Evolutionary conservation across 805 yeast genomes (phyloP), one percentile per base, ranked within the genome.

Genomic region (Zygosaccharomyces rouxii): DNA sequence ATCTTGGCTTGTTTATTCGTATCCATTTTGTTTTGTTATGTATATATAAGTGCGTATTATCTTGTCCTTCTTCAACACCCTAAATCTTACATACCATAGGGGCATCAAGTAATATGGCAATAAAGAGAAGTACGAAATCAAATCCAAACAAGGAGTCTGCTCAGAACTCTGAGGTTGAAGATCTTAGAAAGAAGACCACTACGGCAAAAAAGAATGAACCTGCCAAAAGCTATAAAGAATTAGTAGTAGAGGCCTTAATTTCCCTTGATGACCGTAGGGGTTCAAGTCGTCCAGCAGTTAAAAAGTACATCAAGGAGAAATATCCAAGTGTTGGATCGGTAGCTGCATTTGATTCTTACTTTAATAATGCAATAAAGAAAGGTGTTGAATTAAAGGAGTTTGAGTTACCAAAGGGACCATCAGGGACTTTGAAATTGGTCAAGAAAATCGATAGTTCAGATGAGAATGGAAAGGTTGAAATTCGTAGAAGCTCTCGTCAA

Each of bases 331-430:
- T 71, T 73, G 81, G 56, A 57, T 74, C 76, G 41, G 73, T 85
- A n/a, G 48, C 76, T 45, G 83, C 75, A 66, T 88, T 88, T 63
- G 95, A 87, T 66, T 69, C 82, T 42, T 78, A 81, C 61, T 85
- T 89, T 75, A 88, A 88, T 55, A 56, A 78, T 46, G 95, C 95
- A 18, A 73, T 88, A 63, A 83, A 84, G 72, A 84, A 80, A 67
- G 95, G 95, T 57, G 95, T 88, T 48, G 80, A 78, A 52, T 63
- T 78, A n/a, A 90, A 85, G 38, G 84, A 79, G 43, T 86, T 88
- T 56, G 67, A 76, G 42, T 94, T 84, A 69, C 95, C 95, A 68
- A 88, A 87, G 73, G 96, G 96, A 38, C 84, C 95, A 10, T 82
- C 95, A 10, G 96, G 95, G 43, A 87, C 95, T 41, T 79, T 87